Evolutionary conservation across 257 asterid genomes (phyloP), one percentile per base, ranked within the genome.

Genomic region (Solanum gracilifrons): DNA sequence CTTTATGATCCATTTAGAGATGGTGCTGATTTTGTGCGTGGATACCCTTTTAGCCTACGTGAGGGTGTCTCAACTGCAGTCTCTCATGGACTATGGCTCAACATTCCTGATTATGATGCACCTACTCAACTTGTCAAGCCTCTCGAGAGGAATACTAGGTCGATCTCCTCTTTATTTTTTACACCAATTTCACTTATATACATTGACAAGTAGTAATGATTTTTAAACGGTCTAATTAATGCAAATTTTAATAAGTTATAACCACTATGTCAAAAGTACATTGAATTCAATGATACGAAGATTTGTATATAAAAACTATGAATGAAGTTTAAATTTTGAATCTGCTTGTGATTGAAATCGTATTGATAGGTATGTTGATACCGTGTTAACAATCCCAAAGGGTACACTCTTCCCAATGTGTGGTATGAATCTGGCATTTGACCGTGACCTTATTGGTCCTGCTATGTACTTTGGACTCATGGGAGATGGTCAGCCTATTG

Each of bases 111-210:
- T 87, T 96, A 96, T 32, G 99, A 96, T 62, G 99, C 99, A 10
- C 99, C 98, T n/a, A 96, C 99, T 5, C 99, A 96, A 90, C 98
- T 96, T 8, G 99, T 96, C 89, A 96, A 95, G 93, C 99, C 99
- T 36, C 93, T 87, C 1, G 99, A 96, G 89, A 91, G 98, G 89
- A 96, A 96, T 89, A 89, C 92, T 13, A 93, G 91, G 99, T 96
- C 16, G 51, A 43, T 43, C 82, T 35, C 73, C 73, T n/a, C 51
- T 35, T 20, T 9, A 4, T 37, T 37, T 10, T 2, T 51, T 15
- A 9, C 12, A 55, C 31, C 0, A 4, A 23, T 21, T 8, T 85
- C 4, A 58, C 27, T 80, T 76, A 75, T 36, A 75, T 36, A 74
- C 10, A 10, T 16, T 6, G 64, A 77, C 13, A 13, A 13, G 0